phyloP scores from a whole-genome alignment of 208 protist genomes.

The Trichomonas vaginalis region DNA sequence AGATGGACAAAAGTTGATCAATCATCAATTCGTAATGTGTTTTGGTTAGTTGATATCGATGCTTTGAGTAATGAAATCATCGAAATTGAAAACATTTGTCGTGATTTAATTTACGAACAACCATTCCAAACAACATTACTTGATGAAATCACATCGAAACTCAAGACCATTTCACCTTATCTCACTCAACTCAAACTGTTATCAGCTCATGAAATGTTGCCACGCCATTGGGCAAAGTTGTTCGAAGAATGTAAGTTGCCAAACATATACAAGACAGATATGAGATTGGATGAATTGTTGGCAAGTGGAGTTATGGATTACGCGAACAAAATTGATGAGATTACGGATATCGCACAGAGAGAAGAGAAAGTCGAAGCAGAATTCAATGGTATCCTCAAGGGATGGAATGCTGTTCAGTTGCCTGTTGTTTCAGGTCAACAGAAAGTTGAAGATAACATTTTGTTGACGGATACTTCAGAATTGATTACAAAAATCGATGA shows the following conservation, averaged over 20 bases:
- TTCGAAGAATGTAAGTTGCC: not conserved
- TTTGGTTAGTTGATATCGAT: not conserved
- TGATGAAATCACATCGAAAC: not conserved
- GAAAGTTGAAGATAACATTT: not conserved
- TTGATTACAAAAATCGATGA: not conserved
- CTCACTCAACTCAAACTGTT: not conserved
- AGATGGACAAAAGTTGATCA: not conserved
- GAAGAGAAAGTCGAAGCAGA: conserved; percentile 12
- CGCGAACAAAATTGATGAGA: not conserved
- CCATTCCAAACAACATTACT: not conserved
- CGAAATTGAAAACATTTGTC: not conserved
- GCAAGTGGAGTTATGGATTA: not conserved
- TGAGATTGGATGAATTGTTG: not conserved
- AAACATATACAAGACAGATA: not conserved
- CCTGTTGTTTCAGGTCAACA: not conserved
- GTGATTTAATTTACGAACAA: not conserved
- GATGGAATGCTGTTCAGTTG: not conserved
- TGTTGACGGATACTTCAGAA: not conserved
- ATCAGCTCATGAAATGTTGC: not conserved
- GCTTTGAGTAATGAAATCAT: not conserved
- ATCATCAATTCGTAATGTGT: not conserved
- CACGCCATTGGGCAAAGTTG: not conserved
- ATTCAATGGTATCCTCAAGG: not conserved
- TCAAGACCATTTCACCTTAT: not conserved
- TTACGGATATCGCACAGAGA: not conserved